phyloP scores from a whole-genome alignment of 2,329 filamentous ascomycete genomes.

The Claviceps humidiphila region DNA sequence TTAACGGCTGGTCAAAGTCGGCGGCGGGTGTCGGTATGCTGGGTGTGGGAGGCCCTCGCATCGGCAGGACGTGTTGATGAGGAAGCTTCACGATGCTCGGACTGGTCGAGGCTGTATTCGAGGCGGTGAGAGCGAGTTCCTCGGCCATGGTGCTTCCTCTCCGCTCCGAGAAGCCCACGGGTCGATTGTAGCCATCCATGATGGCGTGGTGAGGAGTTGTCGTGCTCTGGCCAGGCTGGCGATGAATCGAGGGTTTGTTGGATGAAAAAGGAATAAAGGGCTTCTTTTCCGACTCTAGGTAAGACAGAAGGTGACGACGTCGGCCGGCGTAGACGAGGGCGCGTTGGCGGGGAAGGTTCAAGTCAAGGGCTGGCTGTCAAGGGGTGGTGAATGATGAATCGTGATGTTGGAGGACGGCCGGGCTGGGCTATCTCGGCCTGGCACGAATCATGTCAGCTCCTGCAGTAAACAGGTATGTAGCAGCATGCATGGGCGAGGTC shows the following conservation, averaged over 20 bases:
- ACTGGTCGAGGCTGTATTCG: conserved; percentile 29
- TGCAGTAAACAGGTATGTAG: background rate
- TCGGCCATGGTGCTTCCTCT: conserved; percentile 45
- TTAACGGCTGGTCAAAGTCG: conserved; percentile 48
- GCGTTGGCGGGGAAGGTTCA: background rate
- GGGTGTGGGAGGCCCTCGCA: conserved; percentile 49
- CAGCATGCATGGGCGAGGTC: conserved; percentile 1
- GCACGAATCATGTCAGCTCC: conserved; percentile 8
- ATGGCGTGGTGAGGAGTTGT: background rate
- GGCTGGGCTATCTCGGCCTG: conserved; percentile 4
- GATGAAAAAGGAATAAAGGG: background rate
- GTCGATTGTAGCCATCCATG: conserved; percentile 28
- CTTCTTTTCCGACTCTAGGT: background rate
- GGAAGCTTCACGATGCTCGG: conserved; percentile 36
- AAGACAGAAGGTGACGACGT: background rate
- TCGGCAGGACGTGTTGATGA: conserved; percentile 24
- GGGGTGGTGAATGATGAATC: too few relatives aligned
- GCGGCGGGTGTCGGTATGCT: conserved; percentile 53
- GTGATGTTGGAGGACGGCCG: background rate
- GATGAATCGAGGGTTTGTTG: background rate
- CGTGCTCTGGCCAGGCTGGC: background rate
- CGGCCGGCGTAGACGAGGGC: background rate
- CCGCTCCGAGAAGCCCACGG: conserved; percentile 48
- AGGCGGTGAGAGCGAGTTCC: conserved; percentile 41
- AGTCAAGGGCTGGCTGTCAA: background rate